Evolutionary conservation across 139 green algal species (phyloP), one percentile per base, ranked within the genome.

Genomic region (Limnomonas spitsbergensis): DNA sequence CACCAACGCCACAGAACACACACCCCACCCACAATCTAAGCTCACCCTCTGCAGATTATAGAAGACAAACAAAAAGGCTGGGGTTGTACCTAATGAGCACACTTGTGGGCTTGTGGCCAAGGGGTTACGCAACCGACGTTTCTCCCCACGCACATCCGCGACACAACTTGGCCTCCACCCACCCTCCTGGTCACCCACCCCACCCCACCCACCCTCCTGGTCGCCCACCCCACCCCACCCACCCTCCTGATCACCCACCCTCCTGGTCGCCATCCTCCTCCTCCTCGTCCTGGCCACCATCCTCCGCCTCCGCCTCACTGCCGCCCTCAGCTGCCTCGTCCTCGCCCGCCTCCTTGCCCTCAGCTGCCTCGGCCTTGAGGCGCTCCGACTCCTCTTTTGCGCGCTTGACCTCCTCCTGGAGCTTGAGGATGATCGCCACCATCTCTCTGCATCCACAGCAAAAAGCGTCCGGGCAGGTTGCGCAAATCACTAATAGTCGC

Each of bases 361-460:
- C 79, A 35, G 32, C 79, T n/a, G 27, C 76, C 6, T 82, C 78
- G 29, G 40, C 78, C 39, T 82, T 83, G 74, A 87, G 61, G 39
- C 76, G 73, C 0, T 52, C 85, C n/a, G 75, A 81, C 69, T 83
- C 66, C n/a, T 80, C 76, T 36, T 37, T 56, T 7, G 68, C 80
- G 36, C 0, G 71, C 70, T 29, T 77, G 6, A 84, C 83, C 2
- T 78, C 79, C 31, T 80, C 81, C 83, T 93, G 83, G 73, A 96
- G 72, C 61, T 73, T 75, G 32, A 3, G 36, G 40, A 83, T 78
- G 32, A 94, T 74, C 0, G 71, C 87, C 29, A 52, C 80, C 88
- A 95, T 94, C 76, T 89, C 90, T 53, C 78, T 82, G 70, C 75
- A 54, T 38, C 20, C n/a, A n/a, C 4, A 7, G 38, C 35, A 66